These are phyloP conservation scores for Lindgomyces ingoldianus DNA, from an alignment of 495 filamentous ascomycete genomes.

Conservation along the genomic window DNA sequence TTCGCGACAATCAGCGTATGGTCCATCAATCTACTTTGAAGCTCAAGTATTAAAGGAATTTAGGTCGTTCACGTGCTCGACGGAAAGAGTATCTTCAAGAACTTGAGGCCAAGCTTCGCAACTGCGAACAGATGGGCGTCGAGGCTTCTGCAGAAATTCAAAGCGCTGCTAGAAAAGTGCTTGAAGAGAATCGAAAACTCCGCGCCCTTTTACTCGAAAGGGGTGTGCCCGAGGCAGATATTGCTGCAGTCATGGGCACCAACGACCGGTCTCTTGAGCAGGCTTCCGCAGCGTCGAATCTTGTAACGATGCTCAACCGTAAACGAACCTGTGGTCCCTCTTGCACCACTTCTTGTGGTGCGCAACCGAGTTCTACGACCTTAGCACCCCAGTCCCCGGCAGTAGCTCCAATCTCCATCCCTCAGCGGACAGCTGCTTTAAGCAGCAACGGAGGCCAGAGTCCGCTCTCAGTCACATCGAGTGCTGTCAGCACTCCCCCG, in stretches of 20 bases:
- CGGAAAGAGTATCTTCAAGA: conserved; percentile 74
- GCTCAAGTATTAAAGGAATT: not conserved
- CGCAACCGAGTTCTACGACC: not conserved
- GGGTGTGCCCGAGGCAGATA: conserved; percentile 50
- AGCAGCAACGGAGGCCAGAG: conserved; percentile 19
- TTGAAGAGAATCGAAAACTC: conserved; percentile 63
- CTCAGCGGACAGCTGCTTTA: conserved; percentile 14
- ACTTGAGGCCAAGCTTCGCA: conserved; percentile 65
- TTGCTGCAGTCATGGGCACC: conserved; percentile 40
- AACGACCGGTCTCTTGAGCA: conserved; percentile 25
- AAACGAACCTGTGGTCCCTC: conserved; percentile 27
- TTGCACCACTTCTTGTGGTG: not conserved
- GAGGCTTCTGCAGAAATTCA: conserved; percentile 64
- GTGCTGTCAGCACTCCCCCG: conserved; percentile 22
- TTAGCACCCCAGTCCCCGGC: not conserved
- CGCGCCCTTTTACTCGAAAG: conserved; percentile 51
- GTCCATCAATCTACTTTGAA: not conserved
- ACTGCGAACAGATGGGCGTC: conserved; percentile 59
- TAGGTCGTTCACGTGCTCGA: conserved; percentile 65
- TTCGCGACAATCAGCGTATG: conserved; percentile 75
- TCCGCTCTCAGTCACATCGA: conserved; percentile 25
- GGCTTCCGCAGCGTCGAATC: conserved; percentile 20
- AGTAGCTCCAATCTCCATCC: conserved; percentile 25
- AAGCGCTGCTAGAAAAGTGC: conserved; percentile 61
- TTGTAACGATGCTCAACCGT: conserved; percentile 37